Percentiles rank a stretch among this genome's conserved stretches.
Evolutionary conservation across 352 stramenopile species (phyloP).

Genomic region (Salisapilia sapeloensis): DNA sequence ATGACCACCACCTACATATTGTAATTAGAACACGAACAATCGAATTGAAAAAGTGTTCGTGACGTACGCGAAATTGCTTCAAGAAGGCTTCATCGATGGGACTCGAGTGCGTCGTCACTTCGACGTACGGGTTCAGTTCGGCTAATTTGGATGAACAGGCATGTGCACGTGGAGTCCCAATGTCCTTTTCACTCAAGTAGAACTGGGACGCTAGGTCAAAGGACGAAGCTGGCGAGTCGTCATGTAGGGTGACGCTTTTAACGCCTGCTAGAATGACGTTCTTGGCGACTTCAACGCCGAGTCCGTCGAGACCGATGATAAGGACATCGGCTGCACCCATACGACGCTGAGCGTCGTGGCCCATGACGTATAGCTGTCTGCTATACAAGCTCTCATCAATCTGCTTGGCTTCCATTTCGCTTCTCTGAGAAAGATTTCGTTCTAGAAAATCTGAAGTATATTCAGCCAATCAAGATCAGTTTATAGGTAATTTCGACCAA

Average conservation of each 20-base stretch:
- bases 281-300: conserved; percentile 96
- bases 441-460: background rate
- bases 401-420: conserved; percentile 1
- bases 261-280: conserved; percentile 96
- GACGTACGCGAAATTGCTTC: conserved; percentile 50
- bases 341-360: conserved; percentile 93
- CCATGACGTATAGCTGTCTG: conserved; percentile 99
- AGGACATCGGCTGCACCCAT: conserved; percentile 94
- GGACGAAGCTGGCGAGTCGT: conserved; percentile 67
- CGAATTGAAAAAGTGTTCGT: background rate
- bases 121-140: conserved; percentile 96
- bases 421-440: background rate
- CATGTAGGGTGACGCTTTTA: conserved; percentile 90
- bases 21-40: background rate
- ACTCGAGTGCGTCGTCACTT: conserved; percentile 45
- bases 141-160: conserved; percentile 81
- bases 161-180: conserved; percentile 75
- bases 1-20: conserved; percentile 58
- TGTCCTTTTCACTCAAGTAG: conserved; percentile 84
- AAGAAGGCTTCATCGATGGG: conserved; percentile 58
- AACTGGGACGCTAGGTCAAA: conserved; percentile 93
- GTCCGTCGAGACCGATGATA: conserved; percentile 88
- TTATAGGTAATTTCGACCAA: background rate
- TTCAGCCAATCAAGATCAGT: background rate
- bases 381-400: conserved; percentile 83